These are phyloP conservation scores for Rhizophora apiculata DNA, from an alignment of 345 rosid species.

Conservation along the genomic window DNA sequence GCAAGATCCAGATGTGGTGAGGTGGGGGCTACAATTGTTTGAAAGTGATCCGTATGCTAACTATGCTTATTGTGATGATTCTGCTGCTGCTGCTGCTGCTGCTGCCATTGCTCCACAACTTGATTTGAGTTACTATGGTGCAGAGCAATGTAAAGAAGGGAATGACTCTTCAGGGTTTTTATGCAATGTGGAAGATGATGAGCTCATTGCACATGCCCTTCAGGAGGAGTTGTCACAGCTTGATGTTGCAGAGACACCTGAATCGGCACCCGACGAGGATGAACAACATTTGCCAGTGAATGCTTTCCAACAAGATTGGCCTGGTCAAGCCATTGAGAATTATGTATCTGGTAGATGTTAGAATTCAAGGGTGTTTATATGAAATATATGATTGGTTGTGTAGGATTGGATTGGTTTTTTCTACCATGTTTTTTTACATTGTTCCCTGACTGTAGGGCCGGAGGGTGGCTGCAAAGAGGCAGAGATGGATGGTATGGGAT, in stretches of 20 bases:
- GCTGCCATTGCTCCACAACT: slow-evolving; percentile 17
- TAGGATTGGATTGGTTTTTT: background rate
- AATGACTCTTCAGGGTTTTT: slow-evolving; percentile 27
- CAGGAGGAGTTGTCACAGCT: slow-evolving; percentile 68
- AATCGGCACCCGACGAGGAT: slow-evolving; percentile 26
- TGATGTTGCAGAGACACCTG: slow-evolving; percentile 39
- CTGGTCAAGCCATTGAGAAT: slow-evolving; percentile 31
- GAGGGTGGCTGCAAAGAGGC: slow-evolving; percentile 40
- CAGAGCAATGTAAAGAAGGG: slow-evolving; percentile 36
- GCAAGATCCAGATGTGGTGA: slow-evolving; percentile 57
- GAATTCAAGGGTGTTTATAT: background rate
- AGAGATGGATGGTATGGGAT: slow-evolving; percentile 36
- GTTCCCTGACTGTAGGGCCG: slow-evolving; percentile 28
- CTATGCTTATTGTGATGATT: slow-evolving; percentile 33
- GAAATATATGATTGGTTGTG: background rate
- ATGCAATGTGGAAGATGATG: slow-evolving; percentile 45
- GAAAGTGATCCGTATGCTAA: slow-evolving; percentile 47
- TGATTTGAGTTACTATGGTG: slow-evolving; percentile 38
- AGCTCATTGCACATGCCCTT: slow-evolving; percentile 53
- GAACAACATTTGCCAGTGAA: slow-evolving; percentile 32
- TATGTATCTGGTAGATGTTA: slow-evolving; percentile 42
- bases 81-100: slow-evolving; percentile 2
- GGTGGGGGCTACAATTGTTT: slow-evolving; percentile 60
- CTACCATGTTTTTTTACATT: slow-evolving; percentile 6
- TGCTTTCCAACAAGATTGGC: slow-evolving; percentile 38